phyloP scores from a whole-genome alignment of 2,329 filamentous ascomycete species.

The Neocatenulostroma microsporum region DNA sequence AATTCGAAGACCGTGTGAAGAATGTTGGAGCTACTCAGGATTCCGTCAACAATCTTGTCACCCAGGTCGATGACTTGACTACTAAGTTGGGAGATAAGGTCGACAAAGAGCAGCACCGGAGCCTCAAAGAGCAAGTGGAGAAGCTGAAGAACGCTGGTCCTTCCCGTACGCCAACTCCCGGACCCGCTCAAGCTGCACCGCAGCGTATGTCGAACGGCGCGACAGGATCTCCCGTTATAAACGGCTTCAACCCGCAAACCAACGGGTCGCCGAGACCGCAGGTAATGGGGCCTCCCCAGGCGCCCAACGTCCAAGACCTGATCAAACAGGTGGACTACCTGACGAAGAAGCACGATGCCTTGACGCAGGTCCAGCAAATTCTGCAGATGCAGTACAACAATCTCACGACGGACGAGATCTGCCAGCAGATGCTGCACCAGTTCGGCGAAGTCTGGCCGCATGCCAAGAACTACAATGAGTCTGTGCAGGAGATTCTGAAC shows the following conservation, averaged over 20 bases:
- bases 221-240: too few species aligned
- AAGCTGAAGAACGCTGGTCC: too few species aligned
- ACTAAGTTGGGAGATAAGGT: too few species aligned
- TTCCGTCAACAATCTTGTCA: background rate
- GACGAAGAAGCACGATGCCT: conserved; percentile 1
- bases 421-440: conserved; percentile 18
- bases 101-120: too few species aligned
- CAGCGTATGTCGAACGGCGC: too few species aligned
- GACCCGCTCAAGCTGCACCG: too few species aligned
- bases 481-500: background rate
- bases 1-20: conserved; percentile 1
- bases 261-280: background rate
- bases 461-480: conserved; percentile 9
- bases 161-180: too few species aligned
- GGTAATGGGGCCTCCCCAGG: background rate
- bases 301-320: conserved; percentile 2
- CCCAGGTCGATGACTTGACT: too few species aligned
- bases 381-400: conserved; percentile 19
- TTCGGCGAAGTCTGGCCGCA: conserved; percentile 17
- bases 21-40: background rate
- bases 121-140: too few species aligned
- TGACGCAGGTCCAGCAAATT: conserved; percentile 5
- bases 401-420: conserved; percentile 20
- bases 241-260: background rate
- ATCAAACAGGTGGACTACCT: conserved; percentile 1